Percentiles rank a stretch among this genome's conserved stretches.
Evolutionary conservation across 2,329 filamentous ascomycete species (phyloP).

Genomic region (Mycocentrospora acerina): DNA sequence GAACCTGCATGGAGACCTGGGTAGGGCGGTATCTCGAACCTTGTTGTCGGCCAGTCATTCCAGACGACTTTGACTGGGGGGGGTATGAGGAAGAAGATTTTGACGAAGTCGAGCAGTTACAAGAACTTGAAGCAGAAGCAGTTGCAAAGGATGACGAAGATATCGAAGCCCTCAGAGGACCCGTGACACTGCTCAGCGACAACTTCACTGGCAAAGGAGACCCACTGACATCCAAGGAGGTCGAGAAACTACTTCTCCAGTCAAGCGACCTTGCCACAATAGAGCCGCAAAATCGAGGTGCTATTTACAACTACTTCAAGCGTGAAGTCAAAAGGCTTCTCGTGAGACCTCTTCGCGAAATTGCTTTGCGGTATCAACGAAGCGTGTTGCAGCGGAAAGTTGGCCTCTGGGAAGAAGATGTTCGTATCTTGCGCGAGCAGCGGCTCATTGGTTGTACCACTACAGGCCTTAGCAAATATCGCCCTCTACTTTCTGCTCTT

Average conservation of each 20-base stretch:
- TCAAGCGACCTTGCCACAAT: constrained; percentile 63
- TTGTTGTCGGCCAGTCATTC: constrained; percentile 47
- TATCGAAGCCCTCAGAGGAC: constrained; percentile 42
- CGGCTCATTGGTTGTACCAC: constrained; percentile 70
- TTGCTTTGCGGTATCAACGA: constrained; percentile 54
- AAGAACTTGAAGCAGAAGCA: constrained; percentile 62
- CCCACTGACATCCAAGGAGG: constrained; percentile 26
- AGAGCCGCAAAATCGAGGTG: constrained; percentile 56
- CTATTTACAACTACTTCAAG: constrained; percentile 68
- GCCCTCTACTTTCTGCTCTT: constrained; percentile 66
- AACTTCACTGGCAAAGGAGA: constrained; percentile 39
- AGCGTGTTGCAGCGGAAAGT: constrained; percentile 57
- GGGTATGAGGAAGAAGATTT: constrained; percentile 62
- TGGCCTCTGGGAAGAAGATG: constrained; percentile 59
- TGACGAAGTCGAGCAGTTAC: constrained; percentile 59
- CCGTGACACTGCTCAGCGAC: constrained; percentile 37
- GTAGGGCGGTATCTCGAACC: constrained; percentile 55
- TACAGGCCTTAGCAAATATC: constrained; percentile 79
- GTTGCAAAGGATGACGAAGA: constrained; percentile 56
- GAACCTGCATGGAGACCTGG: constrained; percentile 55
- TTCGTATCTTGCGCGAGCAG: constrained; percentile 46
- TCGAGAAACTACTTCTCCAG: constrained; percentile 40
- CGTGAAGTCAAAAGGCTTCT: constrained; percentile 54
- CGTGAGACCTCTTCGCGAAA: constrained; percentile 49
- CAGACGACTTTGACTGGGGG: constrained; percentile 53